Evolutionary conservation across 139 green algal genomes (phyloP).

Genomic region (Micractinium conductrix): DNA sequence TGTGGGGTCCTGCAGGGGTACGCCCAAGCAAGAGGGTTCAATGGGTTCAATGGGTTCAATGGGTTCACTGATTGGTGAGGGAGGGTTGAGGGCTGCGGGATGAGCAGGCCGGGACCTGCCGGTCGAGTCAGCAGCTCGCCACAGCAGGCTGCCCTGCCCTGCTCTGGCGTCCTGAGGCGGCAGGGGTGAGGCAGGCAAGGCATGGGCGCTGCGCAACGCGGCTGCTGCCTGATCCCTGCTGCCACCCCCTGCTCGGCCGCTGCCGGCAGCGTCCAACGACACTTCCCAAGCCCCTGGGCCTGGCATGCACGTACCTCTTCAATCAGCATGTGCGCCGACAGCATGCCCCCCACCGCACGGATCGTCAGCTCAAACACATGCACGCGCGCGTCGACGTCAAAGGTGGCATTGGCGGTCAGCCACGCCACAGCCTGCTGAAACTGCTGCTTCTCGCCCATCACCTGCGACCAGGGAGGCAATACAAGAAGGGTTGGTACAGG

Average conservation of each 20-base stretch:
- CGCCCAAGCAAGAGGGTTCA: too few relatives aligned
- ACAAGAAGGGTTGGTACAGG: too few relatives aligned
- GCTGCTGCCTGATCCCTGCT: neutral
- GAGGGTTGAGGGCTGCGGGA: too few relatives aligned
- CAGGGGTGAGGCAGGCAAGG: neutral
- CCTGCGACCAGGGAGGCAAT: too few relatives aligned
- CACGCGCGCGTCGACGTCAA: slow-evolving; percentile 64
- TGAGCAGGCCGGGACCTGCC: too few relatives aligned
- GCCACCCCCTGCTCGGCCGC: neutral
- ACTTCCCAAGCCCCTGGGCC: too few relatives aligned
- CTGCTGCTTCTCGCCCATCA: slow-evolving; percentile 56
- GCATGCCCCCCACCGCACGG: slow-evolving; percentile 61
- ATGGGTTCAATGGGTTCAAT: too few relatives aligned
- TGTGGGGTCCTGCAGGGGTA: slow-evolving; percentile 6
- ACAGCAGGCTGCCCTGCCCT: too few relatives aligned
- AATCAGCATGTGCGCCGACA: slow-evolving; percentile 60
- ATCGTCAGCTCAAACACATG: slow-evolving; percentile 82
- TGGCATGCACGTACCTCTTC: slow-evolving; percentile 6
- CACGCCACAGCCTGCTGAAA: slow-evolving; percentile 58
- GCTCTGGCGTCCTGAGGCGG: neutral
- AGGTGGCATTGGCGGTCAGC: slow-evolving; percentile 52
- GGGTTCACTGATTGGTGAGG: too few relatives aligned
- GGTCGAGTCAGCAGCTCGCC: too few relatives aligned
- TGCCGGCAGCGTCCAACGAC: too few relatives aligned
- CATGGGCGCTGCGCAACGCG: too few relatives aligned